Evolutionary conservation across 495 filamentous ascomycete genomes (phyloP), one percentile per base, ranked within the genome.

Genomic region (Clohesyomyces aquaticus): DNA sequence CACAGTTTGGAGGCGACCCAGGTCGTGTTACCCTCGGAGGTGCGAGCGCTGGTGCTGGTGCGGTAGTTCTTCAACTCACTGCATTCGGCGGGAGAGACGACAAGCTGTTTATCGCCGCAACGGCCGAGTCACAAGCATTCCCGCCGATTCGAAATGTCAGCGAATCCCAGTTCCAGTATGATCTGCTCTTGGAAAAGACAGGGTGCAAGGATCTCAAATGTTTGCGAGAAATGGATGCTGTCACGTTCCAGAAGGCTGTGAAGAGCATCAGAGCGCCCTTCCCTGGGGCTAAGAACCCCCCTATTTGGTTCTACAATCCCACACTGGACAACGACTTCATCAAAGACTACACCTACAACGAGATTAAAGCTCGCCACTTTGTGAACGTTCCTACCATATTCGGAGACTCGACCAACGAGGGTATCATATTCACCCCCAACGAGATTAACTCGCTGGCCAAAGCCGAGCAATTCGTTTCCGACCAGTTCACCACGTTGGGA

Each of bases 21-120:
- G 67, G 82, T 16, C 87, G 88, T 65, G 85, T 91, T n/a, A 86
- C 88, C n/a, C 83, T 93, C 32, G 85, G 87, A 61, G 88, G 90
- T 51, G 84, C 81, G 10, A 90, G 87, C 35, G 89, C 88, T 9
- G 90, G 90, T 11, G 88, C 80, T 9, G 88, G 78, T 1, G 86
- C 85, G 0, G 83, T 91, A 1, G 84, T 84, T 12, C 77, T 91
- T 49, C 86, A 91, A 26, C 80, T 91, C 28, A 79, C 86, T 3
- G 87, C 88, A 0, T 87, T 91, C 60, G 75, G 76, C 6, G 86
- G 81, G 27, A 71, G 77, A 61, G 69, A 87, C 50, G 81, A 84
- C 48, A 57, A 53, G 6, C 61, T 69, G 4, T 65, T 69, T 48
- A 61, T 65, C 29, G 66, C 81, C 4, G 85, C 84, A 4, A 84